phyloP scores from a whole-genome alignment of 345 rosid genomes.

The Barbarea vulgaris region DNA sequence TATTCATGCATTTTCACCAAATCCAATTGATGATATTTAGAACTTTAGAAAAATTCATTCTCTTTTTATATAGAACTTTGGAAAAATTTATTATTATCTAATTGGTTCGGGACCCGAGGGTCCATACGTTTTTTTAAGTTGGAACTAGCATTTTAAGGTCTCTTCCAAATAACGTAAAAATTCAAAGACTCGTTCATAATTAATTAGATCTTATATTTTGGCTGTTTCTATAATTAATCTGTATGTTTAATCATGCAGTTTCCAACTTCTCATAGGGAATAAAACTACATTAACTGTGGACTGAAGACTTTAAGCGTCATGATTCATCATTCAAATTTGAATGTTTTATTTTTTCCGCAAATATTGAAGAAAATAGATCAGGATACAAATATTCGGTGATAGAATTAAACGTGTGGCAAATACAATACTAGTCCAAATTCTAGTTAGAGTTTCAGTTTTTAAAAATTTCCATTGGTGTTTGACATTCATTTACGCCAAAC shows the following conservation, averaged over 20 bases:
- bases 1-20: background rate
- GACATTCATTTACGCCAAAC: background rate
- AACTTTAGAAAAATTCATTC: background rate
- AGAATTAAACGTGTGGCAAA: constrained; percentile 4
- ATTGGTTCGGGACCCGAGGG: background rate
- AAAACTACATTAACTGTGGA: background rate
- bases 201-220: background rate
- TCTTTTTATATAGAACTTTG: no score
- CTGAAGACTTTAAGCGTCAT: background rate
- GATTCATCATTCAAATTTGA: background rate
- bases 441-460: background rate
- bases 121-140: background rate
- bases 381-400: background rate
- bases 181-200: background rate
- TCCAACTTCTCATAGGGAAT: background rate
- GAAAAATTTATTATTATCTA: no score
- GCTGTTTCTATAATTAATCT: background rate
- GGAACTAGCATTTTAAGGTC: background rate
- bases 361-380: background rate
- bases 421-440: background rate
- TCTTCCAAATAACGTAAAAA: background rate
- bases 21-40: background rate
- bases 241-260: background rate
- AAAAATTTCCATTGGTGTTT: constrained; percentile 1
- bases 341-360: background rate